These are phyloP conservation scores for Flaveria robusta DNA, from an alignment of 129 eudicot species.

Conservation along the genomic window DNA sequence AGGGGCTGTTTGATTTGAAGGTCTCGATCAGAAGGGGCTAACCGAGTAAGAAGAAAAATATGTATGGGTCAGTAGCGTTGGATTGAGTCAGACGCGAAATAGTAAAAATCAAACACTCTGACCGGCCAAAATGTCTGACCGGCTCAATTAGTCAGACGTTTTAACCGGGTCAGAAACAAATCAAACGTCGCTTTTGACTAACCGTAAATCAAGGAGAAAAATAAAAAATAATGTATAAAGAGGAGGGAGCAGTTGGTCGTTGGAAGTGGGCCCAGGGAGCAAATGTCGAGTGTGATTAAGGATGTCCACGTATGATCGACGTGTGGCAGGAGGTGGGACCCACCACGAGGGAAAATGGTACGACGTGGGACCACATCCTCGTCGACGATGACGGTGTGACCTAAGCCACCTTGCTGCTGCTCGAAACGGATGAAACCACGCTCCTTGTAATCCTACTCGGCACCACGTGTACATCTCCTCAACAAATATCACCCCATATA, in stretches of 20 bases:
- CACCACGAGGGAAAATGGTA: constrained; percentile 23
- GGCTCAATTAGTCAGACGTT: too few relatives aligned
- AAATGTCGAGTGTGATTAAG: constrained; percentile 1
- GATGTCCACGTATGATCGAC: constrained; percentile 34
- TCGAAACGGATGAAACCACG: constrained; percentile 12
- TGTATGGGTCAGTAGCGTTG: too few relatives aligned
- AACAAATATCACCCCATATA: neutral
- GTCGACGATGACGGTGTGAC: constrained; percentile 39
- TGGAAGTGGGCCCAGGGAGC: constrained; percentile 12
- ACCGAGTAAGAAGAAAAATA: too few relatives aligned
- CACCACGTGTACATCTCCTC: constrained; percentile 34
- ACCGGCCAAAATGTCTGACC: too few relatives aligned
- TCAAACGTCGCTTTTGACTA: too few relatives aligned
- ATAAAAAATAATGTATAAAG: neutral
- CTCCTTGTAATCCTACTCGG: constrained; percentile 26
- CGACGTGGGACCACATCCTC: constrained; percentile 31
- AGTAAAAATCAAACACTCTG: too few relatives aligned
- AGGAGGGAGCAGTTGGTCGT: constrained; percentile 36
- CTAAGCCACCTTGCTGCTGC: constrained; percentile 12
- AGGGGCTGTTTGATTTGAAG: too few relatives aligned
- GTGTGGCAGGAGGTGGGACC: constrained; percentile 26
- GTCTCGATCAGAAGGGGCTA: too few relatives aligned
- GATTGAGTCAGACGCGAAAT: too few relatives aligned
- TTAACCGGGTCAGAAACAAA: too few relatives aligned
- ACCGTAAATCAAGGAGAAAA: neutral